These are phyloP conservation scores for Alternaria arbusti DNA, from an alignment of 2,329 filamentous ascomycete species.

Conservation along the genomic window DNA sequence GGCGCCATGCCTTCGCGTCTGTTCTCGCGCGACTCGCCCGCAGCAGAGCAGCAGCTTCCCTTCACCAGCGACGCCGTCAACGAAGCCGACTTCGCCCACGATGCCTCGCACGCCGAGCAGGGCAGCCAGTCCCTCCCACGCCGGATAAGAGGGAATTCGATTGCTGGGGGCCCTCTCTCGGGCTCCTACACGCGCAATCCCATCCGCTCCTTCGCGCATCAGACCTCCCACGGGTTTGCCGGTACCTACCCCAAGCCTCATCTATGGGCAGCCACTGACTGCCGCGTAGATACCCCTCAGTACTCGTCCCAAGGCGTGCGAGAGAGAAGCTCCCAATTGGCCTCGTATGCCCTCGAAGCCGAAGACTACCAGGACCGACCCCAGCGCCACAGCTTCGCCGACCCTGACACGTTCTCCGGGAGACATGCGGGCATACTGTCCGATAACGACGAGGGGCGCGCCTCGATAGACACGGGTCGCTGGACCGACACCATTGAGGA, in stretches of 20 bases:
- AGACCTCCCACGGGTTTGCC: conserved; percentile 65
- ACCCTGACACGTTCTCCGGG: conserved; percentile 28
- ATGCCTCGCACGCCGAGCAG: conserved; percentile 26
- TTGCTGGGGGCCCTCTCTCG: conserved; percentile 29
- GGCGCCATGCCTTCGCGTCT: conserved; percentile 32
- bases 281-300: conserved; percentile 69
- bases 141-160: conserved; percentile 35
- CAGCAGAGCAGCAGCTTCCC: conserved; percentile 35
- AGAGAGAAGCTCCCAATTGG: conserved; percentile 85
- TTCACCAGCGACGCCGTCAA: conserved; percentile 40
- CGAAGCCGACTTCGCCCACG: conserved; percentile 37
- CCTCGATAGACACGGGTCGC: conserved; percentile 42
- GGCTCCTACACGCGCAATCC: conserved; percentile 59
- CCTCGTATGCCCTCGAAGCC: conserved; percentile 72
- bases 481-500: conserved; percentile 64
- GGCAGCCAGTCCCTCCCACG: conserved; percentile 34
- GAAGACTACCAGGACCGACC: conserved; percentile 40
- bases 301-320: conserved; percentile 79
- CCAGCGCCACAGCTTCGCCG: conserved; percentile 33
- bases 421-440: conserved; percentile 19
- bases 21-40: conserved; percentile 24
- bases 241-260: conserved; percentile 52
- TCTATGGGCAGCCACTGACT: conserved; percentile 27
- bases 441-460: conserved; percentile 31
- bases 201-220: conserved; percentile 74